Base-by-base conservation (phyloP, 805 yeast species). In the Saturnispora kantuleensis region DNA sequence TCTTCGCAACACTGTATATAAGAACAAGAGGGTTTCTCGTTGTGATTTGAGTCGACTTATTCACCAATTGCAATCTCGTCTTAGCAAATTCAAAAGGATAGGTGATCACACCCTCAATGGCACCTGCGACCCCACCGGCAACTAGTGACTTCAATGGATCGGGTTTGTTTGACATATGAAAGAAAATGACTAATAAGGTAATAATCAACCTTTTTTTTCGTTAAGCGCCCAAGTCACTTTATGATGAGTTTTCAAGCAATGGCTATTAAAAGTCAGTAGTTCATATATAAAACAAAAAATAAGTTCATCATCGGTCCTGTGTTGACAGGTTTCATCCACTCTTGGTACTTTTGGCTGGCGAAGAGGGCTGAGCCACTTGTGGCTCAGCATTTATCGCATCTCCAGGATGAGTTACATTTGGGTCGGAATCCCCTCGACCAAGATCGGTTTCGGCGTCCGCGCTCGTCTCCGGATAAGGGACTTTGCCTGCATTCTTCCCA, bases 1-100 rank as follows among this genome's bases (percentile, higher is more conserved):
- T 72, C 53, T 71, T 77, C 12, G 85, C 88, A 6, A 84, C 77
- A 46, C 76, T 81, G 60, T 77, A 77, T 49, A 93, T 84, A 47
- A 90, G 71, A 10, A 79, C 82, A 45, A 90, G 62, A 31, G 98
- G 98, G 58, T 93, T 90, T 52, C 89, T 70, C 2, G 95, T 79
- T 11, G 77, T 72, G 10, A 31, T 36, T 44, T 65, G 78, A 11
- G 81, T 66, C 1, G 76, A 56, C 58, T 81, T 82, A 54, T 78
- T 82, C 31, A 79, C 79, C 45, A 90, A 71, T 66, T 90, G 98
- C 38, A 93, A 69, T 50, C 97, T 70, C 3, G 98, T 90, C 60
- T 90, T 90, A 38, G 97, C 96, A 67, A 89, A 90, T 63, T 90
- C 98, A 63, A 93, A 93, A 3, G 98, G 98, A 62, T 88, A 90